Base-by-base conservation (phyloP, 225 moss, liverwort and hornwort genomes). In the Neckera pumila region DNA sequence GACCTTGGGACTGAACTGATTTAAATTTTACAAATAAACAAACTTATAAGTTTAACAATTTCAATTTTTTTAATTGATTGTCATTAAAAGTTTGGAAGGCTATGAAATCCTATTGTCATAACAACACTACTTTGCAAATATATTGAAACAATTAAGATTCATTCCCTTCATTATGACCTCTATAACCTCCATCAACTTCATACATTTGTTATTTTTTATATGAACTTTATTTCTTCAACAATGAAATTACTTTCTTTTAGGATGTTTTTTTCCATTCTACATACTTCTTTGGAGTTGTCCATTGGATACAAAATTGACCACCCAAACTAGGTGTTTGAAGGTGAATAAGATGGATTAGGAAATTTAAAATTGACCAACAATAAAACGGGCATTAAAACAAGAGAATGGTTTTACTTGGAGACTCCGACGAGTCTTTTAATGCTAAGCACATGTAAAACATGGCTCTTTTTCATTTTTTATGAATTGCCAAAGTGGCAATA, bases 1-100 rank as follows among this genome's bases (percentile, higher is more conserved):
- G 34, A 1, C 33, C 17, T 64, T 64, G 0, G 2, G 5, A 17
- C 2, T 64, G 0, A 17, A 17, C 0, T 5, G 9, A 17, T 16
- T 8, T 1, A 63, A 17, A 33, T 17, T 33, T 33, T 33, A 13
- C 5, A 64, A 17, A 9, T 64, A 2, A 2, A 33, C 2, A 33
- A 10, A 66, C 3, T 66, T 36, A 11, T 6, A 66, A 20, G 19
- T 36, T 66, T 10, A 36, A 36, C 3, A 5, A 36, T 36, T 36
- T 66, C 1, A 34, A 17, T 4, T 64, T 33, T 63, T 4, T 63
- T 33, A 33, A 33, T 31, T 63, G 33, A 33, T 8, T 33, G 16
- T 17, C 5, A 17, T 11, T n/a, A 21, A 7, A 38, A 23, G 13
- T 23, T 12, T n/a, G 2, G 22, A 38, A 69, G 38, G 20, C 0